Evolutionary conservation across 2,329 filamentous ascomycete species (phyloP), one percentile per base, ranked within the genome.

Genomic region (Fusarium sp.): DNA sequence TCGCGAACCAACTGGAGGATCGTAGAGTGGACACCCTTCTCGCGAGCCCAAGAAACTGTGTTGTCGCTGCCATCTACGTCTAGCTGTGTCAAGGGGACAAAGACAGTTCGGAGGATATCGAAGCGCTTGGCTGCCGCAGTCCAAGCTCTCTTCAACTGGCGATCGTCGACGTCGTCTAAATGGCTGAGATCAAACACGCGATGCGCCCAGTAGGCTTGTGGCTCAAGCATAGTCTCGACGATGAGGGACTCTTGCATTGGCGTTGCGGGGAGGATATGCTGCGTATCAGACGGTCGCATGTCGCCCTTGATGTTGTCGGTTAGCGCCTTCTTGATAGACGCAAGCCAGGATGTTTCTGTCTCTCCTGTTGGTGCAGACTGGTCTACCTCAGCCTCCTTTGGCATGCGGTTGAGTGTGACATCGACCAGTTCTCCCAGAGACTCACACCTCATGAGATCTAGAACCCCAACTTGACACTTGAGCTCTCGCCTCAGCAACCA

Each of bases 231-330:
- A 3, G 70, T 72, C 41, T 72, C 70, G 0, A 72, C 57, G 13
- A 72, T 65, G 6, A 72, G 59, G 0, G 69, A 72, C 28, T 72
- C 70, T 5, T 72, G 70, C 44, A 72, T 56, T 3, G 69, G 70
- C 0, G 69, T 72, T 0, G 69, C 70, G 1, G 70, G 69, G 0
- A 72, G n/a, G 12, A 72, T 47, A 4, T 30, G 45, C 4, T 12
- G n/a, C 0, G 70, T 72, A n/a, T 72, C 54, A 3, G 45, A 17
- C 2, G 70, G 69, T 2, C 65, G 48, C 12, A 73, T 26, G 2
- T 22, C 18, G 0, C 69, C 69, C 8, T 39, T 41, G 6, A 72
- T 68, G 26, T n/a, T 65, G 1, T 35, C 26, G 1, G 44, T 70
- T 12, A 72, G 58, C 2, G 22, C 13, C 2, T 50, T 41, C 30